Evolutionary conservation across 2,329 filamentous ascomycete species (phyloP).

Genomic region (Neurospora crassa): DNA sequence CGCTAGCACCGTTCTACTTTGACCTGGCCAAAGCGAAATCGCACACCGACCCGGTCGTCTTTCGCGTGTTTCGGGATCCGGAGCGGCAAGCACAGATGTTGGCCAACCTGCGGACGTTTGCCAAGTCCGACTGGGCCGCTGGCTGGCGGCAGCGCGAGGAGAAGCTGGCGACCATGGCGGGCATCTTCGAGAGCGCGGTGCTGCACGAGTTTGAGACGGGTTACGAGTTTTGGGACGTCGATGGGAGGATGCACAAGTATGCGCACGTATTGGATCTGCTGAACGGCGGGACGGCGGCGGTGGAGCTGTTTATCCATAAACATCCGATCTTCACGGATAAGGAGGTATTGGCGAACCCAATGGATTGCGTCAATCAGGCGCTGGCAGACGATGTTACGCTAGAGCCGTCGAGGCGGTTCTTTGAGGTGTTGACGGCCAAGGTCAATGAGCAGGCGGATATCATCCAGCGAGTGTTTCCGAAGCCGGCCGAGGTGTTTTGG

Average conservation of each 20-base stretch:
- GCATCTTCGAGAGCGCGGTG: constrained; percentile 83
- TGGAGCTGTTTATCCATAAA: constrained; percentile 82
- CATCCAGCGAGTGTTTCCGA: constrained; percentile 75
- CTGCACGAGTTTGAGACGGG: constrained; percentile 88
- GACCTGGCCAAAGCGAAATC: constrained; percentile 65
- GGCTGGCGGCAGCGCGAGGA: constrained; percentile 64
- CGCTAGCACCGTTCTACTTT: constrained; percentile 78
- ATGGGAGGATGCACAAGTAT: constrained; percentile 81
- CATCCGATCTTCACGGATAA: constrained; percentile 73
- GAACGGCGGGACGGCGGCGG: constrained; percentile 67
- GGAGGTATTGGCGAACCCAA: constrained; percentile 60
- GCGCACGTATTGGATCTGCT: constrained; percentile 75
- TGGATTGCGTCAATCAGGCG: constrained; percentile 70
- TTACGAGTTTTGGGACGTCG: constrained; percentile 79
- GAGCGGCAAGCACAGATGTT: constrained; percentile 88
- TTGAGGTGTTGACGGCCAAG: constrained; percentile 62
- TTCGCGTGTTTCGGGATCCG: constrained; percentile 77
- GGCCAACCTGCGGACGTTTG: constrained; percentile 67
- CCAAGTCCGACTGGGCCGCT: constrained; percentile 68
- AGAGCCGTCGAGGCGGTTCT: constrained; percentile 73
- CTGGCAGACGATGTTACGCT: constrained; percentile 60
- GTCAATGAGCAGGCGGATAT: constrained; percentile 73
- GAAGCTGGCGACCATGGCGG: constrained; percentile 63
- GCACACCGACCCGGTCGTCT: constrained; percentile 74
- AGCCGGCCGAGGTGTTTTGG: constrained; percentile 60